These are phyloP conservation scores for Tilletia horrida DNA, from an alignment of 1,284 basidiomycete species.

Conservation along the genomic window DNA sequence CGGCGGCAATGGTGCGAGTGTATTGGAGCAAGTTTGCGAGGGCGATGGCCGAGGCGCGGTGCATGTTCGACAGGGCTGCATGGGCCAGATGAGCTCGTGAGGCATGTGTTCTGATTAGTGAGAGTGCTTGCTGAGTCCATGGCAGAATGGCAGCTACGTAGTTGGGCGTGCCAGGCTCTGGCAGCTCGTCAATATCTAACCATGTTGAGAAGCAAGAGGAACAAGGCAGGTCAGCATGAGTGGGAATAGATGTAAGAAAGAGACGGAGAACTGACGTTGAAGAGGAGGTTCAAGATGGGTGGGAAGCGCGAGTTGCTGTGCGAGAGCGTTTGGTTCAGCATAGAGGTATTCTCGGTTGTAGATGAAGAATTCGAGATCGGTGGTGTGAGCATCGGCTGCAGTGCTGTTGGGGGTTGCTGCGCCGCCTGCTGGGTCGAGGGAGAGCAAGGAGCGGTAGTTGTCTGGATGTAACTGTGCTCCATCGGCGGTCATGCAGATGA, in stretches of 20 bases:
- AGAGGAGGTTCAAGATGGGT: slow-evolving; percentile 28
- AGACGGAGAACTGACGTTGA: neutral
- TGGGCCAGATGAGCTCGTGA: slow-evolving; percentile 19
- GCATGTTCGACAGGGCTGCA: slow-evolving; percentile 29
- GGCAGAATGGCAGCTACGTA: slow-evolving; percentile 35
- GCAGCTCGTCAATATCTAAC: slow-evolving; percentile 29
- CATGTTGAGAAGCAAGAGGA: neutral
- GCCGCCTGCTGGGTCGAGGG: neutral
- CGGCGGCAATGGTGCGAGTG: slow-evolving; percentile 39
- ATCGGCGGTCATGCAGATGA: slow-evolving; percentile 51
- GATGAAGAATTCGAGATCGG: slow-evolving; percentile 40
- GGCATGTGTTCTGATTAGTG: slow-evolving; percentile 21
- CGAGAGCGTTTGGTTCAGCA: slow-evolving; percentile 40
- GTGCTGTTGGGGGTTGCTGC: neutral
- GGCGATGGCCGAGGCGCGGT: slow-evolving; percentile 41
- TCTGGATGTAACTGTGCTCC: slow-evolving; percentile 46
- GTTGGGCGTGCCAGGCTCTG: slow-evolving; percentile 38
- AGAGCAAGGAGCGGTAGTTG: slow-evolving; percentile 22
- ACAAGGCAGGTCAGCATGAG: neutral
- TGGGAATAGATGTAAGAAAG: neutral
- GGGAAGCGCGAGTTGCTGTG: slow-evolving; percentile 38
- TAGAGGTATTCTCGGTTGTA: slow-evolving; percentile 52
- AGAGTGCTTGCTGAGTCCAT: slow-evolving; percentile 34
- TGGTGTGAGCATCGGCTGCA: slow-evolving; percentile 9
- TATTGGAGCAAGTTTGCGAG: slow-evolving; percentile 47